Conservation (phyloP, 208 protist genomes). For the Wallacemonas collosoma region DNA sequence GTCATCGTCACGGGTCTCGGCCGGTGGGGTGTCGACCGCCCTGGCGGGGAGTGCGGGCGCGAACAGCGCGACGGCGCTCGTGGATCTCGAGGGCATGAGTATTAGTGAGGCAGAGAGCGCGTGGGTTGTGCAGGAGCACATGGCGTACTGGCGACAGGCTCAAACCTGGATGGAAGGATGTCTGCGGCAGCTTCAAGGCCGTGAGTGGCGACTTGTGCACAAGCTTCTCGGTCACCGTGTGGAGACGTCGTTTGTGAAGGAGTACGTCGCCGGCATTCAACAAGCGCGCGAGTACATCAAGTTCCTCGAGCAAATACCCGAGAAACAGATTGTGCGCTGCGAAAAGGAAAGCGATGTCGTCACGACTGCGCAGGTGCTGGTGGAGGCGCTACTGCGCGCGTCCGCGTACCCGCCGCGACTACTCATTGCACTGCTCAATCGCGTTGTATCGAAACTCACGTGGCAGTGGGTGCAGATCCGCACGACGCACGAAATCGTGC, state of each 20-base stretch:
- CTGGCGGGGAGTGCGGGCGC: not conserved
- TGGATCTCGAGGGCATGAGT: conserved; percentile 12
- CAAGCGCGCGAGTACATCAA: conserved; percentile 67
- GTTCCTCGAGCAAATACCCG: conserved; percentile 64
- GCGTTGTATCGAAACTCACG: conserved; percentile 50
- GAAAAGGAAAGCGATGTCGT: conserved; percentile 43
- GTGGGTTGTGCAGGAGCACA: conserved; percentile 50
- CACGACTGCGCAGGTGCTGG: not conserved
- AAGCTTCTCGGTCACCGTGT: conserved; percentile 69
- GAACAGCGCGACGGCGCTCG: not conserved
- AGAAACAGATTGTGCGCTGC: conserved; percentile 40
- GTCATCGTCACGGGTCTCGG: not conserved
- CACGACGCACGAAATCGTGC: conserved; percentile 38
- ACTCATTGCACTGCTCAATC: conserved; percentile 49
- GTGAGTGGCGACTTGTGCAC: conserved; percentile 85
- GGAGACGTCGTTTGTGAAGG: conserved; percentile 66
- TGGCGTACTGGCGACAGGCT: conserved; percentile 76
- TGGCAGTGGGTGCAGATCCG: conserved; percentile 50
- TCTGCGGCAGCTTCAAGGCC: conserved; percentile 63
- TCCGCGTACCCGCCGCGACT: conserved; percentile 52
- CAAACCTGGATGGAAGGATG: conserved; percentile 75
- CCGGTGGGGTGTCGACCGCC: not conserved
- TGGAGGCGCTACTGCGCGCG: conserved; percentile 35
- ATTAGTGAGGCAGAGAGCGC: not conserved
- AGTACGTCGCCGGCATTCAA: conserved; percentile 65